Base-by-base conservation (phyloP, 305 asterid genomes). In the Striga hermonthica region DNA sequence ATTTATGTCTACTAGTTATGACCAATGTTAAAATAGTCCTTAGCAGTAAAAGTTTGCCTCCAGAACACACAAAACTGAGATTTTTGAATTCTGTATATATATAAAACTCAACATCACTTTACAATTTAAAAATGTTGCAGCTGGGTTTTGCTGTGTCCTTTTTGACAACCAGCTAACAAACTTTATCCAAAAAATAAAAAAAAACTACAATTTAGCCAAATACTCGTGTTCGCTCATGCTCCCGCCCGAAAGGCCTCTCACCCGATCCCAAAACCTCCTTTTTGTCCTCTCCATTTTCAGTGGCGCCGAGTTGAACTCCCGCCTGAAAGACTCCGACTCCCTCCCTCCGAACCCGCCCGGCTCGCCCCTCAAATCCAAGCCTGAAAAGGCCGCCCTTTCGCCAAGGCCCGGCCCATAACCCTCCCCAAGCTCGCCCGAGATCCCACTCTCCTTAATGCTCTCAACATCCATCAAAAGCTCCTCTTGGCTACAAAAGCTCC, bases 221-320 rank as follows among this genome's bases (percentile, higher is more conserved):
- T 64, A 76, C 55, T 89, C 90, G 64, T 83, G 88, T 68, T 89
- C 96, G 64, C 97, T 92, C 95, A 83, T 90, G 79, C 88, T 86
- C 57, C 96, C 97, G 74, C 93, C 67, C 0, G 95, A 84, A 68
- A 81, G 38, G 37, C 85, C 82, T 76, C 80, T 81, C 35, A 82
- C 62, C 50, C 93, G 72, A 71, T 84, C 85, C 98, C 98, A 92
- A 60, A 92, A 83, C 34, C 68, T 83, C 60, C 65, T 62, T 61
- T 76, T 13, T 16, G 7, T 83, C 34, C 84, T 70, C 68, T 68
- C 91, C 86, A 71, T 71, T 59, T 75, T 79, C 70, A 89, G 56
- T 34, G 98, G 98, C 64, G 87, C 98, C 9, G 97, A 92, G 58
- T 89, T 90, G 66, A 81, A 92, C 40, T 90, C 84, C 71, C 96